Conservation (phyloP, 495 filamentous ascomycete species). For the Neohortaea acidophila region DNA sequence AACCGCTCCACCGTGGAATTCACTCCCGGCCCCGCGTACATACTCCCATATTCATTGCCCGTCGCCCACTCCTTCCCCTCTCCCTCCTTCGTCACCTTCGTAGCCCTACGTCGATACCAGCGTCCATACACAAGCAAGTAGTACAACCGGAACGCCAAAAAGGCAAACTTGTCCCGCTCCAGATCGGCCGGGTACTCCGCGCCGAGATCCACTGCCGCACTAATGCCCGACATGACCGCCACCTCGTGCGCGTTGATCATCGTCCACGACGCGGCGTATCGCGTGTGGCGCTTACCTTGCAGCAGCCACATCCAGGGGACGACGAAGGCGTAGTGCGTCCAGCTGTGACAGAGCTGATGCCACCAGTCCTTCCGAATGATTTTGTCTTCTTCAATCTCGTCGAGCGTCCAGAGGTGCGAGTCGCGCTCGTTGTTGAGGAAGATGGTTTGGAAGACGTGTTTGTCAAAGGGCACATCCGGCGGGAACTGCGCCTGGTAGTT, state of each 20-base stretch:
- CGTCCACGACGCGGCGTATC: slow-evolving; percentile 63
- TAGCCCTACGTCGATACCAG: slow-evolving; percentile 30
- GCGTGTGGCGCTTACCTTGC: slow-evolving; percentile 52
- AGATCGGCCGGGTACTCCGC: slow-evolving; percentile 52
- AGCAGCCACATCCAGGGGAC: slow-evolving; percentile 69
- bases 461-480: slow-evolving; percentile 33
- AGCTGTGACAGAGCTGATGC: slow-evolving; percentile 73
- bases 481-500: slow-evolving; percentile 78
- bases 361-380: slow-evolving; percentile 66
- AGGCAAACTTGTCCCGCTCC: slow-evolving; percentile 32
- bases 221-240: slow-evolving; percentile 61
- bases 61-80: slow-evolving; percentile 32
- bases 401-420: slow-evolving; percentile 51
- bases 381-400: slow-evolving; percentile 52
- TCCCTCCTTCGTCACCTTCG: slow-evolving; percentile 20
- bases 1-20: slow-evolving; percentile 29
- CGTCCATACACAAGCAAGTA: slow-evolving; percentile 27
- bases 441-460: slow-evolving; percentile 72
- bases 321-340: slow-evolving; percentile 65
- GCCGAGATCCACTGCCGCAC: slow-evolving; percentile 63
- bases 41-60: slow-evolving; percentile 37
- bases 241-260: slow-evolving; percentile 78
- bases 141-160: slow-evolving; percentile 27
- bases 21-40: slow-evolving; percentile 38
- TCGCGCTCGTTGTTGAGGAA: slow-evolving; percentile 56